A percentile compares a stretch with the other conserved stretches of the same genome.
Conservation (phyloP, 225 moss, liverwort and hornwort species). For the Climacium dendroides region DNA sequence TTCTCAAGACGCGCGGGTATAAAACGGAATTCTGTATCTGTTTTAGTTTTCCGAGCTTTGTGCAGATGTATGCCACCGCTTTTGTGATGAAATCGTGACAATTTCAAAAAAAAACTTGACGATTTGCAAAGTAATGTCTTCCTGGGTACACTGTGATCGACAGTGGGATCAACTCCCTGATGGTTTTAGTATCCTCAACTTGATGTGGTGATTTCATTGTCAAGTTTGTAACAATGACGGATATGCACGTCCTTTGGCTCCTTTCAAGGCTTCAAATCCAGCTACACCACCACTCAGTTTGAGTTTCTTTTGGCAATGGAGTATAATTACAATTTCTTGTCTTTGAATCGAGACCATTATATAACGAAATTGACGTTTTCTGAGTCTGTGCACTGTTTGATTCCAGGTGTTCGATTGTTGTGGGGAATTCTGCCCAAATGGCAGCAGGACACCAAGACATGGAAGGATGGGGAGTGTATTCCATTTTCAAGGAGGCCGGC, state of each 20-base stretch:
- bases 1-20: not conserved
- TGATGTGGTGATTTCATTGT: not conserved
- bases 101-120: not conserved
- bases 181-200: not conserved
- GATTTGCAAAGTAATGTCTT: not conserved
- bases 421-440: not conserved
- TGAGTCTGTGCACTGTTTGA: not conserved
- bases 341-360: not conserved
- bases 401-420: not conserved
- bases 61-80: not conserved
- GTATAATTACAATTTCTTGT: not conserved
- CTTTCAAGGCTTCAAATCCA: not conserved
- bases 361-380: not conserved
- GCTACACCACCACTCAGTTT: not conserved
- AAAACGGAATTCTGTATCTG: not conserved
- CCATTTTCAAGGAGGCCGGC: not conserved
- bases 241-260: too few relatives aligned
- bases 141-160: not conserved
- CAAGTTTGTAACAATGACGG: not conserved
- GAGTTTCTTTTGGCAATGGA: too few relatives aligned
- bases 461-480: not conserved
- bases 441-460: not conserved
- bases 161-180: not conserved
- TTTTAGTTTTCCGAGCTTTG: not conserved
- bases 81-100: too few relatives aligned